These are phyloP conservation scores for Cladosporium sp. DNA, from an alignment of 2,329 filamentous ascomycete genomes.

Conservation along the genomic window DNA sequence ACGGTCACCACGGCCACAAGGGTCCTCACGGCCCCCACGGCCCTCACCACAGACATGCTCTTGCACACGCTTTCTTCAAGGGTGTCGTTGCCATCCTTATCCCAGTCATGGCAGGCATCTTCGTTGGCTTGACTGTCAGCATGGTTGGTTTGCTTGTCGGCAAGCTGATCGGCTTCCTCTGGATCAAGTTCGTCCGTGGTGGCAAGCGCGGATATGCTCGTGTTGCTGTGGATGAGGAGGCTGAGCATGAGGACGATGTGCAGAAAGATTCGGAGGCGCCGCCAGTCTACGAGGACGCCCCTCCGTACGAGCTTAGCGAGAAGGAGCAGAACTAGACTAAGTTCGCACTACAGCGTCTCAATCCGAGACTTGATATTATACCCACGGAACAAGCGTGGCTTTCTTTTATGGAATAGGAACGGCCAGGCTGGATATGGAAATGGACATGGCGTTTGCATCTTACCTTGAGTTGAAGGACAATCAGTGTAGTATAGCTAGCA, in stretches of 20 bases:
- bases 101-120: constrained; percentile 64
- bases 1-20: constrained; percentile 18
- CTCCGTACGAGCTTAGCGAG: constrained; percentile 28
- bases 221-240: constrained; percentile 22
- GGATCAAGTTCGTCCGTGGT: constrained; percentile 52
- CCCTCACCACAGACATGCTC: constrained; percentile 33
- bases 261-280: constrained; percentile 21
- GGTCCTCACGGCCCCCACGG: constrained; percentile 30
- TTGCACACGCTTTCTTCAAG: constrained; percentile 45
- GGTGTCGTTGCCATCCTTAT: constrained; percentile 61
- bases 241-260: not conserved
- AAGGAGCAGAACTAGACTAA: constrained; percentile 13
- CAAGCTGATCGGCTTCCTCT: constrained; percentile 56
- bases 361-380: not conserved
- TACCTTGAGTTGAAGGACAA: not conserved
- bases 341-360: no score
- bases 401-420: not conserved
- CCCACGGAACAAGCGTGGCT: not conserved
- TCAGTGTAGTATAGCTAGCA: constrained; percentile 7
- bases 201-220: constrained; percentile 32
- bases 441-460: not conserved
- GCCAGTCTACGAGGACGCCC: constrained; percentile 32
- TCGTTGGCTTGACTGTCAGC: constrained; percentile 64
- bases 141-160: constrained; percentile 64
- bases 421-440: not conserved